Evolutionary conservation across 2,329 filamentous ascomycete species (phyloP).

Genomic region (Botrytis cinerea): DNA sequence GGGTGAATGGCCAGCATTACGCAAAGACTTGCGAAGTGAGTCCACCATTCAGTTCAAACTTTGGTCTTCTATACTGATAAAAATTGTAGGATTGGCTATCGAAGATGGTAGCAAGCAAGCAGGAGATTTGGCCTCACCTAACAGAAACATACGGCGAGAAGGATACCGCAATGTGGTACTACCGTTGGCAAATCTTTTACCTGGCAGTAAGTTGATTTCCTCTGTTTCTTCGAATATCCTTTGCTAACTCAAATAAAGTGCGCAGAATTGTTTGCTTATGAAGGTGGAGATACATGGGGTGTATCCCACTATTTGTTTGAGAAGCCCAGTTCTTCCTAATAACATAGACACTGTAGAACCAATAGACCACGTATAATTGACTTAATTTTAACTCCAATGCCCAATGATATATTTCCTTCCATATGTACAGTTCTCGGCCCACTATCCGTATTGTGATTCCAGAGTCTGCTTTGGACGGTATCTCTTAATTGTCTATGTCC

Average conservation of each 20-base stretch:
- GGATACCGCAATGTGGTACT: conserved; percentile 62
- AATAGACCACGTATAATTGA: conserved; percentile 21
- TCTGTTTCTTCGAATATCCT: neutral
- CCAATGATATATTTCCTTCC: conserved; percentile 26
- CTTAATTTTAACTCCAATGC: conserved; percentile 21
- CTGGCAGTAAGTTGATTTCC: conserved; percentile 49
- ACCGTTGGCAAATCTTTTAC: conserved; percentile 73
- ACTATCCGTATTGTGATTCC: conserved; percentile 3
- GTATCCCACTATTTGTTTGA: conserved; percentile 68
- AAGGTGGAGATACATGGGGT: conserved; percentile 67
- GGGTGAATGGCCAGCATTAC: conserved; percentile 69
- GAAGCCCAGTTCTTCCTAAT: conserved; percentile 46
- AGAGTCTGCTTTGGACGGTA: neutral
- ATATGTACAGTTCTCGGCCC: conserved; percentile 27
- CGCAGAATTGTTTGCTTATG: conserved; percentile 66
- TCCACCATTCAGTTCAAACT: conserved; percentile 16
- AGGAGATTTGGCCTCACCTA: conserved; percentile 63
- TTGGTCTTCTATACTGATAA: conserved; percentile 15
- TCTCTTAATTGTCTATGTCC: conserved; percentile 2
- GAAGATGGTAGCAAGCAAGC: conserved; percentile 60
- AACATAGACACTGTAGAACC: conserved; percentile 15
- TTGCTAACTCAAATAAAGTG: conserved; percentile 2
- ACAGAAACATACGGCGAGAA: conserved; percentile 65
- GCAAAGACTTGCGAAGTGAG: conserved; percentile 67
- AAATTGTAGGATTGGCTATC: conserved; percentile 57